Conservation (phyloP, 169 alveolate genomes). For the Plasmodium reichenowi region DNA sequence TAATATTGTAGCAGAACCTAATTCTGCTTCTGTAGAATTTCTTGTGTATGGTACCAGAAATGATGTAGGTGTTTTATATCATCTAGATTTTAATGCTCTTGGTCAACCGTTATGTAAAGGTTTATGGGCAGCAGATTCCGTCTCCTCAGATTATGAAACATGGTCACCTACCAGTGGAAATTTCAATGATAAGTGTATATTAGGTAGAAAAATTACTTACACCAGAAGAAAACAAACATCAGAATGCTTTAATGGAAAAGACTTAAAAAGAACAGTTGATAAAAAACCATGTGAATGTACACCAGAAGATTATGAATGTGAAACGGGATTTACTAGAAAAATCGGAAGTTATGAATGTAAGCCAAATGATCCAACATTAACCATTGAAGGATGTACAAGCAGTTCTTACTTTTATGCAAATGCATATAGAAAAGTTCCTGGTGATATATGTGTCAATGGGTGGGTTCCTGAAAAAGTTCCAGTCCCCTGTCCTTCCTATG, state of each 20-base stretch:
- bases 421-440: conserved; percentile 97
- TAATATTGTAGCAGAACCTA: conserved; percentile 97
- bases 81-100: conserved; percentile 94
- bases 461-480: conserved; percentile 93
- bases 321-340: conserved; percentile 93
- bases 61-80: conserved; percentile 93
- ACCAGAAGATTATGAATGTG: conserved; percentile 98
- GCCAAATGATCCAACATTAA: conserved; percentile 83
- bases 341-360: conserved; percentile 89
- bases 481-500: conserved; percentile 93
- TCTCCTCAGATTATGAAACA: conserved; percentile 96
- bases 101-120: conserved; percentile 97
- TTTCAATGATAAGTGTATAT: conserved; percentile 89
- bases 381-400: conserved; percentile 85
- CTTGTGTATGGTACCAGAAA: conserved; percentile 95
- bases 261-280: conserved; percentile 93
- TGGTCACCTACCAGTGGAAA: conserved; percentile 93
- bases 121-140: conserved; percentile 94
- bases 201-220: conserved; percentile 94
- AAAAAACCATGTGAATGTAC: conserved; percentile 95
- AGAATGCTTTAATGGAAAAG: conserved; percentile 98
- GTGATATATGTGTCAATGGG: conserved; percentile 97
- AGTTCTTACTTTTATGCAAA: conserved; percentile 85
- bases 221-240: conserved; percentile 95
- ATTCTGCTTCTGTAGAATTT: conserved; percentile 94